Evolutionary conservation across 2,329 filamentous ascomycete genomes (phyloP).

Genomic region (Whalleya microplaca): DNA sequence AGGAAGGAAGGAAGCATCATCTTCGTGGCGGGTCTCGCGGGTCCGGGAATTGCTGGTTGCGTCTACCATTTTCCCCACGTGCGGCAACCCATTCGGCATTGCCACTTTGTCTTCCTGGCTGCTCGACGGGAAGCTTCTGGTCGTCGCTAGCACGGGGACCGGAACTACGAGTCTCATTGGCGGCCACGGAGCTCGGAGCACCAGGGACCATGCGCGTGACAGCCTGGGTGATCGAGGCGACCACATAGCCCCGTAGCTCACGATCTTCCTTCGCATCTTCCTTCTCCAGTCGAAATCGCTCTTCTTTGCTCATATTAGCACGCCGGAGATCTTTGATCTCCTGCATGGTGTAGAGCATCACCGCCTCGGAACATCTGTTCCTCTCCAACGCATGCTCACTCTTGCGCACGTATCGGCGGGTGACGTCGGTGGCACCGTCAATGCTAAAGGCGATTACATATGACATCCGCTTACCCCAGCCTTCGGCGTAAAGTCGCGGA

Average conservation of each 20-base stretch:
- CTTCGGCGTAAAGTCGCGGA: slow-evolving; percentile 87
- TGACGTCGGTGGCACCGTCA: slow-evolving; percentile 74
- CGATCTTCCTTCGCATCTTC: slow-evolving; percentile 77
- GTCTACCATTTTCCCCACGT: slow-evolving; percentile 47
- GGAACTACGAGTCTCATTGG: slow-evolving; percentile 7
- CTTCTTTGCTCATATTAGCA: slow-evolving; percentile 81
- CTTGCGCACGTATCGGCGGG: slow-evolving; percentile 72
- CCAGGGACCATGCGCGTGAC: slow-evolving; percentile 70
- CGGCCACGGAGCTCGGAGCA: slow-evolving; percentile 34
- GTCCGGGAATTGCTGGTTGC: slow-evolving; percentile 45
- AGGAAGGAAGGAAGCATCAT: slow-evolving; percentile 10
- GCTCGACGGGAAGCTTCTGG: slow-evolving; percentile 64
- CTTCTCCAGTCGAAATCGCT: slow-evolving; percentile 79
- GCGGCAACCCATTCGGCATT: slow-evolving; percentile 56
- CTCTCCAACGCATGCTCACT: slow-evolving; percentile 73
- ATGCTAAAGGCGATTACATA: slow-evolving; percentile 97
- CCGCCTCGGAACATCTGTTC: slow-evolving; percentile 82
- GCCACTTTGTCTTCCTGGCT: slow-evolving; percentile 56
- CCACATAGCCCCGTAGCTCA: slow-evolving; percentile 74
- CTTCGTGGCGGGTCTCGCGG: slow-evolving; percentile 46
- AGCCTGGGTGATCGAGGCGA: slow-evolving; percentile 73
- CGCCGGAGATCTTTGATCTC: slow-evolving; percentile 88
- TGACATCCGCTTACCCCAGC: slow-evolving; percentile 94
- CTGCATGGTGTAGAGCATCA: slow-evolving; percentile 86
- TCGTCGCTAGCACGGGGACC: slow-evolving; percentile 49